Evolutionary conservation across 768 basidiomycete species (phyloP), one percentile per base, ranked within the genome.

Genomic region (Tylopilus sp.): DNA sequence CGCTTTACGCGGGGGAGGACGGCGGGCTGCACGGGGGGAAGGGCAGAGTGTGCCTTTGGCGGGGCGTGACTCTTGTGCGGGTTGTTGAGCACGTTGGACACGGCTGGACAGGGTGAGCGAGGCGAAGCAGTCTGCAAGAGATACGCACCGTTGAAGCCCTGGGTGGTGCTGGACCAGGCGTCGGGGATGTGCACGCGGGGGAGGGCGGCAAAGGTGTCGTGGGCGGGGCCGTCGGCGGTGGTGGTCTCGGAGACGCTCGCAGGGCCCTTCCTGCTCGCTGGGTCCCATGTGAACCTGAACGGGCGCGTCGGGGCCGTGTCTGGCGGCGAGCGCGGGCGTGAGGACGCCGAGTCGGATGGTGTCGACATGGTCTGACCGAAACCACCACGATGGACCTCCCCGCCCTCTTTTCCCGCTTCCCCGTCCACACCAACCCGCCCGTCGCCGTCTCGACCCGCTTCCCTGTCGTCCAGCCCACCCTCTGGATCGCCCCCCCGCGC

Each of bases 81-180:
- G 62, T 89, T 93, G 63, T 94, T 94, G 47, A 97, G 80, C 25
- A 97, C 90, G 17, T 91, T 94, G 10, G 94, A 95, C 58, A 97
- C 94, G 34, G 93, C 95, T 97, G 67, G 14, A 43, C 19, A n/a
- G 11, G 24, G 52, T 62, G 37, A 60, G 59, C 31, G 11, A 29
- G 1, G 26, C 21, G 8, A 7, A n/a, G 7, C 17, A n/a, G 34
- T 16, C 8, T 30, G 24, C 38, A 26, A 16, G 8, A 13, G 8
- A 11, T 5, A 70, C 82, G 52, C 67, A 90, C 92, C 92, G 67
- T 96, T 89, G 73, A 96, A 95, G 9, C 93, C 93, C 60, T 91
- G 86, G 41, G 80, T 83, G 16, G 86, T 75, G 65, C 88, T 89
- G 61, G 86, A 89, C 89, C 89, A 92, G 66, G 76, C 68, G 58